Evolutionary conservation across 805 yeast species (phyloP).

Genomic region (Metschnikowia aberdeeniae): DNA sequence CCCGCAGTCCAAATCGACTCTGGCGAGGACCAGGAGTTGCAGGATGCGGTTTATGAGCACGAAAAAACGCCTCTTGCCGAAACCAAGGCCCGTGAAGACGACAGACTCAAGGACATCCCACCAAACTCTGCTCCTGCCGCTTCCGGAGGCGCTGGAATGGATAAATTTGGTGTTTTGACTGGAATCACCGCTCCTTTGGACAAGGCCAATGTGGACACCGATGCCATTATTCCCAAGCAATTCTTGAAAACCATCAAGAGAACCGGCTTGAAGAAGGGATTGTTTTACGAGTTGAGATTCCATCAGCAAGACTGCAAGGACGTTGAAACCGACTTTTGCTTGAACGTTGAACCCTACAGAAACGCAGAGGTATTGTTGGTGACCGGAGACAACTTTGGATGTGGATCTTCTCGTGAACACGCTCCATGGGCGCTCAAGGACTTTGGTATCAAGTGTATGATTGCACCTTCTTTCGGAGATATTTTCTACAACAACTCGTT

Average conservation of each 20-base stretch:
- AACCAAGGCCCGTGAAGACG: slow-evolving; percentile 47
- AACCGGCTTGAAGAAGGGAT: slow-evolving; percentile 85
- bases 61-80: slow-evolving; percentile 60
- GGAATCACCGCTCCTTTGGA: slow-evolving; percentile 94
- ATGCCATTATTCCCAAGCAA: slow-evolving; percentile 98
- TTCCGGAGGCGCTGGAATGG: slow-evolving; percentile 53
- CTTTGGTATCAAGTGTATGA: slow-evolving; percentile 91
- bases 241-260: slow-evolving; percentile 96
- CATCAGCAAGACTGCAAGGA: slow-evolving; percentile 63
- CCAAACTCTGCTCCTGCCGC: slow-evolving; percentile 27
- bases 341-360: slow-evolving; percentile 82
- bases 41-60: slow-evolving; percentile 67
- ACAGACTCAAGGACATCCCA: slow-evolving; percentile 60
- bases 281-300: slow-evolving; percentile 89
- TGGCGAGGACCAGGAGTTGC: slow-evolving; percentile 51
- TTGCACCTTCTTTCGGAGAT: slow-evolving; percentile 98
- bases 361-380: slow-evolving; percentile 80
- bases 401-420: slow-evolving; percentile 98
- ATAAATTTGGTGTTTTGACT: slow-evolving; percentile 66
- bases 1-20: slow-evolving; percentile 50
- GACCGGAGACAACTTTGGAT: slow-evolving; percentile 96
- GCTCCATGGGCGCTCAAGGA: slow-evolving; percentile 99
- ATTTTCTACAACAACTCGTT: slow-evolving; percentile 96
- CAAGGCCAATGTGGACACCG: slow-evolving; percentile 95
- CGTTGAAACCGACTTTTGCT: slow-evolving; percentile 81